These are phyloP conservation scores for Rosa persica DNA, from an alignment of 306 rosid genomes.

Conservation along the genomic window DNA sequence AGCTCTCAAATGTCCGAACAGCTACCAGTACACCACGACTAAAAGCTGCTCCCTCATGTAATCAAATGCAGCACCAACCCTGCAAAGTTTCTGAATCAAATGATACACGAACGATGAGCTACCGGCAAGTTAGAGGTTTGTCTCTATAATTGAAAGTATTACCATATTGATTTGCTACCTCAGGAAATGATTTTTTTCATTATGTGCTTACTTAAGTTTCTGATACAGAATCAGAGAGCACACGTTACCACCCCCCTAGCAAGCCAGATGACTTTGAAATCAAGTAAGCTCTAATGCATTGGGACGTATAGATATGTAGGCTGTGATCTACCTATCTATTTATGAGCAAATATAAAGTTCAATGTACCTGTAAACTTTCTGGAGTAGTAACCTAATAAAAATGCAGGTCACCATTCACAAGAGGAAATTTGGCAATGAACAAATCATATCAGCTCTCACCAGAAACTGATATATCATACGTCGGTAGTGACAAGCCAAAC, in stretches of 20 bases:
- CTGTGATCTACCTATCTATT: background rate
- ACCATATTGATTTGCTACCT: background rate
- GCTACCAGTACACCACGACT: slow-evolving; percentile 28
- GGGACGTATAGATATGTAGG: background rate
- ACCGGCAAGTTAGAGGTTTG: slow-evolving; percentile 30
- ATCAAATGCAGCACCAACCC: slow-evolving; percentile 5
- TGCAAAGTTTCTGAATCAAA: slow-evolving; percentile 11
- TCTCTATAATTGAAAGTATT: slow-evolving; percentile 8
- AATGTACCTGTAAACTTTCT: no score
- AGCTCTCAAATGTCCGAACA: slow-evolving; percentile 40
- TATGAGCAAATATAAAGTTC: background rate
- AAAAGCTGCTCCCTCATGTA: background rate
- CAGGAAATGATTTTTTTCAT: background rate
- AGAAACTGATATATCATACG: slow-evolving; percentile 67
- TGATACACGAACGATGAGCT: slow-evolving; percentile 10
- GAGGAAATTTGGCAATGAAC: slow-evolving; percentile 34
- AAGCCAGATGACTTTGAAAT: slow-evolving; percentile 34
- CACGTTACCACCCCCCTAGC: slow-evolving; percentile 1
- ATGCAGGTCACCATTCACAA: slow-evolving; percentile 70
- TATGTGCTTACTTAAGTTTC: slow-evolving; percentile 8
- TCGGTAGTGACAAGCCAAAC: slow-evolving; percentile 62
- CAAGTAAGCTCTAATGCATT: slow-evolving; percentile 41
- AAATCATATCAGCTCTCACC: slow-evolving; percentile 39
- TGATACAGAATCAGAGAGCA: slow-evolving; percentile 39
- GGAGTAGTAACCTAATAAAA: background rate